A percentile compares a stretch with the other conserved stretches of the same genome.
Conservation (phyloP, 768 basidiomycete species). For the Termitomyces heimii region DNA sequence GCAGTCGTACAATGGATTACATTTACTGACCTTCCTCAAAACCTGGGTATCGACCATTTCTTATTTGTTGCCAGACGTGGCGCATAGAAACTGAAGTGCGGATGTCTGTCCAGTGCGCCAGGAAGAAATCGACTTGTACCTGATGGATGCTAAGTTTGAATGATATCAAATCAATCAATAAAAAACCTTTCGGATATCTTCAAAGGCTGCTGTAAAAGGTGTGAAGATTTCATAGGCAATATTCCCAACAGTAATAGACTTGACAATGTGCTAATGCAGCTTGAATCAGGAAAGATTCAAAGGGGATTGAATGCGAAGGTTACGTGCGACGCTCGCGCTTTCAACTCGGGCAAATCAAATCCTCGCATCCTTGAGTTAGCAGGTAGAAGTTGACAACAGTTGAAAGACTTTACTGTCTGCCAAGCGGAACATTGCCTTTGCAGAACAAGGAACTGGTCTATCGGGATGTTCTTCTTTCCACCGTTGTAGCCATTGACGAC, state of each 20-base stretch:
- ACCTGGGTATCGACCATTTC: conserved; percentile 77
- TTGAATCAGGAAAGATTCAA: neutral
- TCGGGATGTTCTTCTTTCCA: conserved; percentile 61
- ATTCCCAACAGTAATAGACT: conserved; percentile 70
- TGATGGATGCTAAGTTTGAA: conserved; percentile 40
- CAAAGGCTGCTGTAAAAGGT: conserved; percentile 76
- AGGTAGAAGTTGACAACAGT: neutral
- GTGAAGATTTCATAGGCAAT: conserved; percentile 86
- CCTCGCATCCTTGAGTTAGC: conserved; percentile 30
- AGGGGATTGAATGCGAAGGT: neutral
- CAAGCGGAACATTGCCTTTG: conserved; percentile 78
- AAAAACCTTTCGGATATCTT: conserved; percentile 68
- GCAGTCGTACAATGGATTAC: conserved; percentile 9
- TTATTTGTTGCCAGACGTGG: conserved; percentile 80
- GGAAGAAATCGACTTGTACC: conserved; percentile 71
- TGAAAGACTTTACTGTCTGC: conserved; percentile 66
- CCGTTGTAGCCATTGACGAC: conserved; percentile 65
- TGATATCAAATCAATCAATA: conserved; percentile 20
- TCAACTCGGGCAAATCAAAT: conserved; percentile 66
- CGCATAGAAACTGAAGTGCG: conserved; percentile 80
- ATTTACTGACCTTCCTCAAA: conserved; percentile 68
- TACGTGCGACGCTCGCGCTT: conserved; percentile 61
- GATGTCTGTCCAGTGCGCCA: conserved; percentile 79
- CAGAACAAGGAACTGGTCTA: conserved; percentile 66
- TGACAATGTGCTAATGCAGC: conserved; percentile 60